Base-by-base conservation (phyloP, 2,329 filamentous ascomycete genomes). In the Sarocladium brachiariae region DNA sequence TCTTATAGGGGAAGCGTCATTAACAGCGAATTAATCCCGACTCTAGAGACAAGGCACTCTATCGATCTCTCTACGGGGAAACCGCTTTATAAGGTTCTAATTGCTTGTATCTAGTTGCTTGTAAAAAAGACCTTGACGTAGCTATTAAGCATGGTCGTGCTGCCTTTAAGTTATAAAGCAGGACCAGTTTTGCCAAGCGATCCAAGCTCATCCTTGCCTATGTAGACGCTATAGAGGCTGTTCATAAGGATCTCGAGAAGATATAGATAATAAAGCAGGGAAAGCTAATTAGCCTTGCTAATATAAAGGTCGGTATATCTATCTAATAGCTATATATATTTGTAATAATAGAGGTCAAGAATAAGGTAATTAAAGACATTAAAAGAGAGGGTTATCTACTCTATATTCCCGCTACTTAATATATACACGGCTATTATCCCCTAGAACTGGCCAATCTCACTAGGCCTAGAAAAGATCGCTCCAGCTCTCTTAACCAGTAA, bases 401-500 rank as follows among this genome's bases (percentile, higher is more conserved):
- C 47, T 14, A 56, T 51, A 2, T 53, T 54, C n/a, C 50, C 50
- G 18, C 69, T 70, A 1, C 56, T 72, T 8, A 70, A 71, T 2
- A 66, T 73, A 5, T 64, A 62, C 3, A 71, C 63, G 9, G 75
- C 67, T 11, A 78, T 78, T 37, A 66, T 74, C 2, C 74, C 75
- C 1, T 78, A 76, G 76, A 79, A 79, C 55, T 77, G 61, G 50
- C 65, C 65, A 0, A 61, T 83, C n/a, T 59, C 73, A 21, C 63
- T 81, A 2, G 70, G 69, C 4, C 60, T 72, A 8, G 70, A 71
- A 48, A 85, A 85, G 62, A 66, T 84, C 21, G 73, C 70, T 1
- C 75, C 79, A 0, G 76, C 77, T 2, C 59, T 85, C 1, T 55
- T 83, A 35, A 78, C 80, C 0, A 78, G 79, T 10, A 80, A 80